Base-by-base conservation (phyloP, 345 rosid genomes). In the Euclidium syriacum region DNA sequence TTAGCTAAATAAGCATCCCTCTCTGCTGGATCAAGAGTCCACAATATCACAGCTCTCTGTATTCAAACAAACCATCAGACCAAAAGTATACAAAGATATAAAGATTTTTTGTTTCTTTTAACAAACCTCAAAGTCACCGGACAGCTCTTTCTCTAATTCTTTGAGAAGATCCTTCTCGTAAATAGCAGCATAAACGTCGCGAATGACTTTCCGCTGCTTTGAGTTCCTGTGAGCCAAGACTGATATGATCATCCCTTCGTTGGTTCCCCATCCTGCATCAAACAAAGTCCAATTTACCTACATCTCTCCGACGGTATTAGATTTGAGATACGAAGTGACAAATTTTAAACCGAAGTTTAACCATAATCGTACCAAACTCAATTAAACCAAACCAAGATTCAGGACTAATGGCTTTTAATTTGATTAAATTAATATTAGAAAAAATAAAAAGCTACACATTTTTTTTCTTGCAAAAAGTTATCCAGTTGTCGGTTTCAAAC, bases 261-360 rank as follows among this genome's bases (percentile, higher is more conserved):
- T 78, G 10, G 98, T 88, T 23, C 98, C 98, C 95, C 96, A 91
- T 67, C 98, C 98, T 91, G 79, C 61, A 29, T 36, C 71, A 60
- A 35, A 34, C 55, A 71, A 40, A 29, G 14, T 32, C 22, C n/a
- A n/a, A n/a, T n/a, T n/a, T n/a, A n/a, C n/a, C n/a, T n/a, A n/a
- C n/a, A n/a, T n/a, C n/a, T n/a, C n/a, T n/a, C n/a, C n/a, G n/a
- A n/a, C n/a, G n/a, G n/a, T n/a, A n/a, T n/a, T n/a, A n/a, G n/a
- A n/a, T n/a, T n/a, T n/a, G 40, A 38, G 17, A 65, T 34, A 34
- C 15, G 6, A 11, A 43, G 27, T 19, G 27, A 46, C 18, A 44
- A 44, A n/a, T 34, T 43, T 47, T 42, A 30, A 32, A 32, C 54
- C 42, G 14, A 44, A 43, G 5, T 7, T 46, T 47, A 30, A 32